These are phyloP conservation scores for Kregervanrija pseudodelftensis DNA, from an alignment of 805 yeast species.

Conservation along the genomic window DNA sequence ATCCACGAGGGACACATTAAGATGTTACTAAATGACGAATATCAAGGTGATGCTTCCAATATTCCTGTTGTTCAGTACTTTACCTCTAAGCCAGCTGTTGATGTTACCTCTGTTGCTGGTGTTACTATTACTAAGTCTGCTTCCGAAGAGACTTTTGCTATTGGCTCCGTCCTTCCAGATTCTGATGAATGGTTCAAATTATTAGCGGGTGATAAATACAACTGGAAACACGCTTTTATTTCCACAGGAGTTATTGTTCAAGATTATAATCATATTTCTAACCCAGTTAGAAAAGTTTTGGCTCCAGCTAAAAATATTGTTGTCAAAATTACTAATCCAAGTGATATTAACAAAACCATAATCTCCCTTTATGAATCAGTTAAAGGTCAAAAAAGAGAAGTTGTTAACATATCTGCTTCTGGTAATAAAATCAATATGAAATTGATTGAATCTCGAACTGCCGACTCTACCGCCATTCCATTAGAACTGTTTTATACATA, in stretches of 20 bases:
- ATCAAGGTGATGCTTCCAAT: conserved; percentile 58
- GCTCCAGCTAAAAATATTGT: conserved; percentile 60
- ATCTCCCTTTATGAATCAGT: conserved; percentile 63
- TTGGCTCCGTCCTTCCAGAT: conserved; percentile 30
- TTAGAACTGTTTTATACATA: conserved; percentile 74
- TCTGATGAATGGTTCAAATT: conserved; percentile 63
- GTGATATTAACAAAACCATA: conserved; percentile 45
- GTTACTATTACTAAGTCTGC: conserved; percentile 30
- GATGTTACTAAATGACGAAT: conserved; percentile 59
- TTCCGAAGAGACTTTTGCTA: conserved; percentile 30
- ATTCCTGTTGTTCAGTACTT: conserved; percentile 90
- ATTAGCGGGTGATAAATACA: conserved; percentile 69
- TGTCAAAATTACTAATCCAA: conserved; percentile 51
- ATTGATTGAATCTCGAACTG: conserved; percentile 84
- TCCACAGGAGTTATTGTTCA: conserved; percentile 77
- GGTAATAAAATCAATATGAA: conserved; percentile 55
- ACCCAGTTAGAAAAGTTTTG: conserved; percentile 75
- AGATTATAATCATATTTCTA: conserved; percentile 69
- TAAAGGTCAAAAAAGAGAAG: conserved; percentile 62
- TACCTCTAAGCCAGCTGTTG: conserved; percentile 53
- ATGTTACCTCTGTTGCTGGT: conserved; percentile 30
- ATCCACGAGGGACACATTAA: conserved; percentile 87
- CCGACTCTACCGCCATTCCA: conserved; percentile 64
- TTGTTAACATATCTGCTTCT: conserved; percentile 53
- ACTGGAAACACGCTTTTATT: conserved; percentile 91